Evolutionary conservation across 352 stramenopile species (phyloP).

Genomic region (Pythium sukuiense): DNA sequence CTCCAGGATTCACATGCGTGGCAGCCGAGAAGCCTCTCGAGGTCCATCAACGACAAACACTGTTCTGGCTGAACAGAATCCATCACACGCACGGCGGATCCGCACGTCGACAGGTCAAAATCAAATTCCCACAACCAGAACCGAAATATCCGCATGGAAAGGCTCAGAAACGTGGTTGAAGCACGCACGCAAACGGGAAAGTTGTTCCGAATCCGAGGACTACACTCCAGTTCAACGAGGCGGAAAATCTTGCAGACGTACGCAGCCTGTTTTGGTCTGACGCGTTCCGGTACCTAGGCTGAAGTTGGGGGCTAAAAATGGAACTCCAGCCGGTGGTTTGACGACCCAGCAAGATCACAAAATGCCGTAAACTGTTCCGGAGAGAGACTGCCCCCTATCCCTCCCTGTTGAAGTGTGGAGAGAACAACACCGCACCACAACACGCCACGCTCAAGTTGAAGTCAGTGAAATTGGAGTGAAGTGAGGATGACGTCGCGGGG

Average conservation of each 20-base stretch:
- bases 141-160: conserved; percentile 10
- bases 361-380: neutral
- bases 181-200: conserved; percentile 4
- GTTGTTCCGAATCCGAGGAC: conserved; percentile 18
- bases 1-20: conserved; percentile 16
- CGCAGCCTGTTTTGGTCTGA: neutral
- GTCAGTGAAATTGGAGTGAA: neutral
- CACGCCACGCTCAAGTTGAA: conserved; percentile 1
- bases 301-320: conserved; percentile 6
- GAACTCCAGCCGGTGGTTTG: neutral
- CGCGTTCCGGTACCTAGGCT: neutral
- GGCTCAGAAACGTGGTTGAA: conserved; percentile 16
- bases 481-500: conserved; percentile 1
- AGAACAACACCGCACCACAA: neutral
- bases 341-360: neutral
- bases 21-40: neutral
- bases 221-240: conserved; percentile 4
- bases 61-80: conserved; percentile 3
- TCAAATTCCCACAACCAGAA: neutral
- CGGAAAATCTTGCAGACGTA: neutral
- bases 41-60: neutral
- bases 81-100: neutral
- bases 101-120: neutral
- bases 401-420: conserved; percentile 3
- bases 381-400: neutral